Evolutionary conservation across 176 grass and related monocot species (phyloP).

Genomic region (Oryza glumipatula): DNA sequence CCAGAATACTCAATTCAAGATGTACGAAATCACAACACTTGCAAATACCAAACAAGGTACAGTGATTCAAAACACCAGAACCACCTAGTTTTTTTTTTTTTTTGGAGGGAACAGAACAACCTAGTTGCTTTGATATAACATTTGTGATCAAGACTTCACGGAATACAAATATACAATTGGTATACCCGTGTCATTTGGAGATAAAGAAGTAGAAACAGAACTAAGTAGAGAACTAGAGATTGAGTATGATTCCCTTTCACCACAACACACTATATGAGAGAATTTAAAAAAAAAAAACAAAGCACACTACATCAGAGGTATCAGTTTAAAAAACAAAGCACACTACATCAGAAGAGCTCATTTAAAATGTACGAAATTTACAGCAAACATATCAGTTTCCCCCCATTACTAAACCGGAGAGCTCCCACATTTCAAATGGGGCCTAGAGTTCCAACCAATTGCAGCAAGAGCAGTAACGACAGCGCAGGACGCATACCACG

Average conservation of each 20-base stretch:
- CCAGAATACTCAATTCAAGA: background rate
- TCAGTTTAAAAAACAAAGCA: background rate
- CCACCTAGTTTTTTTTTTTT: background rate
- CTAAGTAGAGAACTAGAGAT: background rate
- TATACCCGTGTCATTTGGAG: background rate
- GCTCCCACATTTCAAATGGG: background rate
- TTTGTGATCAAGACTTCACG: background rate
- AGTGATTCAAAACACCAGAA: background rate
- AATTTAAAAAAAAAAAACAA: no score
- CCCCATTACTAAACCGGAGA: background rate
- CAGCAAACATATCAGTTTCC: background rate
- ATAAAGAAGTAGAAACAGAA: background rate
- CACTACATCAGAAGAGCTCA: background rate
- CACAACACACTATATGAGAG: background rate
- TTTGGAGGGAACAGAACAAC: background rate
- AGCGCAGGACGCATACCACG: conserved; percentile 58
- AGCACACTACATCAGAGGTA: background rate
- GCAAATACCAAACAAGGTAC: background rate
- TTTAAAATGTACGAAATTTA: background rate
- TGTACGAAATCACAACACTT: background rate
- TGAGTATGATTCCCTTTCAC: background rate
- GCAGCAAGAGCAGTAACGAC: background rate
- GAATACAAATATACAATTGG: background rate
- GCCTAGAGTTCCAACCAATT: background rate
- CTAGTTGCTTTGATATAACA: conserved; percentile 11